Conservation (phyloP, 2,329 filamentous ascomycete species). For the Ophiostoma piceae region DNA sequence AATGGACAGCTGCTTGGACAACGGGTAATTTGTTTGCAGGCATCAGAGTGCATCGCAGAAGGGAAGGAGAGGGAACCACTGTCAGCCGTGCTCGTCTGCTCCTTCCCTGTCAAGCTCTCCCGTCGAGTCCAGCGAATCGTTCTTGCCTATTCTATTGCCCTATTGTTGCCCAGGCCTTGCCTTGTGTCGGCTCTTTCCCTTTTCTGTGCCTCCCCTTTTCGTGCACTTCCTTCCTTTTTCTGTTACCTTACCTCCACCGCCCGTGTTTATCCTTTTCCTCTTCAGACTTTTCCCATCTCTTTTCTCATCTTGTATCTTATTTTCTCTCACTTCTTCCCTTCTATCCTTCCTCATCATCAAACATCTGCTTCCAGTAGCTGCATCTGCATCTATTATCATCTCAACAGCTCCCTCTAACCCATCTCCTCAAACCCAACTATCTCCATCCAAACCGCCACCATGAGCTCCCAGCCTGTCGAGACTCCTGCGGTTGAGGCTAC, state of each 20-base stretch:
- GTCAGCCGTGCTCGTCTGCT: slow-evolving; percentile 1
- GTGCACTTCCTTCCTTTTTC: slow-evolving; percentile 4
- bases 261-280: neutral
- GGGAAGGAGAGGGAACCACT: neutral
- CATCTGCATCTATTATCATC: neutral
- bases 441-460: slow-evolving; percentile 15
- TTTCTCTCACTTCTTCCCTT: neutral
- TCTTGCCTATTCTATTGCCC: slow-evolving; percentile 3
- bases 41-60: neutral
- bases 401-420: neutral
- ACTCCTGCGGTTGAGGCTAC: slow-evolving; percentile 18
- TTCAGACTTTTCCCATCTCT: slow-evolving; percentile 6
- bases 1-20: slow-evolving; percentile 21
- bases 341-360: neutral
- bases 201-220: slow-evolving; percentile 9
- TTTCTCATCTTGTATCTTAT: neutral
- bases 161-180: neutral
- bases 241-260: neutral
- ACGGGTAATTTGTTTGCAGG: neutral
- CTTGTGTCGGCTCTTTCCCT: neutral
- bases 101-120: slow-evolving; percentile 10
- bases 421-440: neutral
- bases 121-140: slow-evolving; percentile 3
- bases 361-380: neutral
- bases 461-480: slow-evolving; percentile 27